Evolutionary conservation across 2,329 filamentous ascomycete genomes (phyloP), one percentile per base, ranked within the genome.

Genomic region (Epichloe gansuensis): DNA sequence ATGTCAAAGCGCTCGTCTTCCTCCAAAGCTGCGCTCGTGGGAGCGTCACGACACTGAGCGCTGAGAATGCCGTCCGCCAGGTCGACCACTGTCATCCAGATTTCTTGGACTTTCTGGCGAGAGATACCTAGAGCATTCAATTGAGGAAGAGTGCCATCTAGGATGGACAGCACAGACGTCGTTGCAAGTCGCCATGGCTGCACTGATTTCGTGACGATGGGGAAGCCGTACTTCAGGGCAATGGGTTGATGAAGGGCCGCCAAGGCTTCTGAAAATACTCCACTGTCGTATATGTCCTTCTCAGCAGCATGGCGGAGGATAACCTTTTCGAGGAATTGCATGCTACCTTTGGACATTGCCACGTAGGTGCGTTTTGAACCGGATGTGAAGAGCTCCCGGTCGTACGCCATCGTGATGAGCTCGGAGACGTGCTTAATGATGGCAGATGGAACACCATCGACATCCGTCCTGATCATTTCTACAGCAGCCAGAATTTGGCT

Each of bases 1-100:
- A 95, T 86, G 64, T 98, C 93, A 61, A 94, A 94, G 1, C 74
- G 67, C 67, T 97, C 84, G 61, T 98, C 91, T 8, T 75, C 73
- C 3, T 71, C 66, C 38, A 91, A 75, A 55, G 75, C 67, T 1
- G 75, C 65, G 2, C 65, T 67, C 7, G 71, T 64, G 13, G 72
- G 62, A 37, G 75, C 74, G 50, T 67, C 65, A 52, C 71, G 69
- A 50, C 79, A 81, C 49, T 83, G 78, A 3, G 86, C 86, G 23
- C 76, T 76, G 37, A 87, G 75, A 55, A 91, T 83, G n/a, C 83
- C 84, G 54, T 82, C 80, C 6, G 77, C 75, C 47, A 89, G 80
- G 9, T 72, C 73, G 13, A 86, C 77, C 49, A 90, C 78, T 7
- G 75, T 76, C 17, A 76, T 68, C 89, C 89, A 95, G n/a, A 91